Evolutionary conservation across 371 early-diverging fungal species (phyloP).

Genomic region (Choanephora cucurbitarum): DNA sequence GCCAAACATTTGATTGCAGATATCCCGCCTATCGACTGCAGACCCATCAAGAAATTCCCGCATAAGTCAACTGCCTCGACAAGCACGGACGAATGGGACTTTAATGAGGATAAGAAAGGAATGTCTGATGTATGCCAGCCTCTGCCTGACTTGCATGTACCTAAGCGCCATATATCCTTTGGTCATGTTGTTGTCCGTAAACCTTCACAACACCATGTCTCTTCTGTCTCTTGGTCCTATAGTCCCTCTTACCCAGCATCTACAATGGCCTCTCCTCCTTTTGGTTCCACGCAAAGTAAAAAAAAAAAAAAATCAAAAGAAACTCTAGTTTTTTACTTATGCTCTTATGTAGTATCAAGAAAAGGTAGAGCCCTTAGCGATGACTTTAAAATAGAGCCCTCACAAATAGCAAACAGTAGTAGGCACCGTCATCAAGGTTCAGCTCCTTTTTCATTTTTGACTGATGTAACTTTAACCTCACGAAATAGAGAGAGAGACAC

Average conservation of each 20-base stretch:
- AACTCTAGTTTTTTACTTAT: background rate
- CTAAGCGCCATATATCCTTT: slow-evolving; percentile 51
- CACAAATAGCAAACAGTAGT: slow-evolving; percentile 6
- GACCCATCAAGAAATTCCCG: slow-evolving; percentile 48
- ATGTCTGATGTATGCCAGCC: background rate
- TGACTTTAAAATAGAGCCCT: slow-evolving; percentile 16
- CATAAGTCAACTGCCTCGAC: slow-evolving; percentile 27
- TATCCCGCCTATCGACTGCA: slow-evolving; percentile 70
- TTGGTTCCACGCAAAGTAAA: background rate
- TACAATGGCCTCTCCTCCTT: background rate
- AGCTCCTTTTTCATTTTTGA: slow-evolving; percentile 8
- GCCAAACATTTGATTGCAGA: slow-evolving; percentile 60
- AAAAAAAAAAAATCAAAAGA: too few relatives aligned
- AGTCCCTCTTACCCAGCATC: background rate
- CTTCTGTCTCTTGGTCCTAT: slow-evolving; percentile 24
- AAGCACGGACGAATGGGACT: slow-evolving; percentile 50
- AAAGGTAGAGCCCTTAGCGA: slow-evolving; percentile 26
- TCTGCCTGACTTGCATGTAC: slow-evolving; percentile 5
- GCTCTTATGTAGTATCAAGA: background rate
- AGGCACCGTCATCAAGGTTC: slow-evolving; percentile 17
- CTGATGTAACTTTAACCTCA: slow-evolving; percentile 1
- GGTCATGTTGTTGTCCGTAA: slow-evolving; percentile 46
- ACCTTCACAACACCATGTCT: slow-evolving; percentile 15
- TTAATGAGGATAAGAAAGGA: slow-evolving; percentile 31
- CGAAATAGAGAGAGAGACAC: too few relatives aligned